A percentile compares a stretch with the other conserved stretches of the same genome.
Conservation (phyloP, 495 filamentous ascomycete species). For the Xylona heveae region DNA sequence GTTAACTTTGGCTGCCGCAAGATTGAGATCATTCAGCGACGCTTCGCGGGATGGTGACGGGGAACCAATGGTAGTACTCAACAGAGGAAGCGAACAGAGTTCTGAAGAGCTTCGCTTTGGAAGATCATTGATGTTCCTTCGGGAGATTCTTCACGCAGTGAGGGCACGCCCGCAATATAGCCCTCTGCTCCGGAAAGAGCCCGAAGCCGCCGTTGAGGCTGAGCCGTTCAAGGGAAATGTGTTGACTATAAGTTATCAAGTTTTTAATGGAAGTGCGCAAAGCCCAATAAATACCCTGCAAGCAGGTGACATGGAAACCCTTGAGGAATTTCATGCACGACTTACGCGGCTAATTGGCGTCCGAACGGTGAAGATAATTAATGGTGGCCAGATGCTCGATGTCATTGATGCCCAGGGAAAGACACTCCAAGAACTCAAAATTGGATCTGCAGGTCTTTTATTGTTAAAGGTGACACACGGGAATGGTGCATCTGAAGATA, state of each 20-base stretch:
- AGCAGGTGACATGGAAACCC: constrained; percentile 50
- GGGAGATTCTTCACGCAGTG: constrained; percentile 31
- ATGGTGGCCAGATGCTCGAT: constrained; percentile 24
- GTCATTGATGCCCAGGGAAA: constrained; percentile 27
- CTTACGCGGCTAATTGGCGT: constrained; percentile 3
- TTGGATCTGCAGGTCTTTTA: constrained; percentile 36
- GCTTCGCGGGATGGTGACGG: constrained; percentile 22
- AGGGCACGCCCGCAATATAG: constrained; percentile 27
- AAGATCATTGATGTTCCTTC: constrained; percentile 38
- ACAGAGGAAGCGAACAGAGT: constrained; percentile 19
- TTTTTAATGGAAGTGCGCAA: constrained; percentile 34
- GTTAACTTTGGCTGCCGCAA: constrained; percentile 43
- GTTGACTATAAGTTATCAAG: constrained; percentile 53
- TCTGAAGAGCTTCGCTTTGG: constrained; percentile 39
- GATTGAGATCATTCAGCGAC: constrained; percentile 26
- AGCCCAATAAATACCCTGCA: constrained; percentile 33
- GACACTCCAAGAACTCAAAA: constrained; percentile 31
- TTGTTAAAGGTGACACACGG: constrained; percentile 26
- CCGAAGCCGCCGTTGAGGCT: constrained; percentile 24
- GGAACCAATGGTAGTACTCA: constrained; percentile 26
- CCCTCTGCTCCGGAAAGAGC: constrained; percentile 17
- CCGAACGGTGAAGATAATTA: constrained; percentile 9
- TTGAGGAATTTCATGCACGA: constrained; percentile 38
- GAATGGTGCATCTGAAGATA: constrained; percentile 13
- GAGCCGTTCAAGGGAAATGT: no score